Evolutionary conservation across 2,329 filamentous ascomycete genomes (phyloP).

Genomic region (Penicillium carneum): DNA sequence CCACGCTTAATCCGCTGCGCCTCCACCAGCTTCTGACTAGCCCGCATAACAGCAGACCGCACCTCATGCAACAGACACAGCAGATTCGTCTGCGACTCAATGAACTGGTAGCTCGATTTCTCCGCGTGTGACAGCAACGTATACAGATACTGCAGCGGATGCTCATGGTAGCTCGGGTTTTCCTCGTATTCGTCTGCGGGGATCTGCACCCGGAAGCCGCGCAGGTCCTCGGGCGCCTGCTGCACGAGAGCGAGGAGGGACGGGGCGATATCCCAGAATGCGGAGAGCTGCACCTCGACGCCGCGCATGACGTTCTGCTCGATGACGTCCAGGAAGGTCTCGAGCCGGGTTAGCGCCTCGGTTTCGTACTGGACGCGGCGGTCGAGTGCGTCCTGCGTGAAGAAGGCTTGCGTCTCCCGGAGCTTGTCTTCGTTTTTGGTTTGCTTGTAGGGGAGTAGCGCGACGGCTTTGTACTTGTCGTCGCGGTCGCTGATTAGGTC

Average conservation of each 20-base stretch:
- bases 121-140: conserved; percentile 84
- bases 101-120: conserved; percentile 94
- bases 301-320: conserved; percentile 85
- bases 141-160: conserved; percentile 90
- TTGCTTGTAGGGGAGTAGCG: conserved; percentile 80
- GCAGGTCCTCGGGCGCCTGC: conserved; percentile 69
- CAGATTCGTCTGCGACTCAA: conserved; percentile 90
- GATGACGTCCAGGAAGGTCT: conserved; percentile 78
- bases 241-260: conserved; percentile 78
- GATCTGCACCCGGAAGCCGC: conserved; percentile 75
- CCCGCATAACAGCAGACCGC: conserved; percentile 76
- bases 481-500: conserved; percentile 85
- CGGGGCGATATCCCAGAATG: conserved; percentile 97
- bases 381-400: conserved; percentile 76
- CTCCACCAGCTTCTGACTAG: conserved; percentile 72
- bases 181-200: conserved; percentile 79
- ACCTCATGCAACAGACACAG: conserved; percentile 91
- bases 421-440: conserved; percentile 78
- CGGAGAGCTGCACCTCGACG: conserved; percentile 87
- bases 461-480: conserved; percentile 82
- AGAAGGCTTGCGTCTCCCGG: conserved; percentile 79
- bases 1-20: conserved; percentile 64
- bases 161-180: conserved; percentile 79
- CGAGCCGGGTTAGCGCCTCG: conserved; percentile 74
- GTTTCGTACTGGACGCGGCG: conserved; percentile 74